Base-by-base conservation (phyloP, 2,329 filamentous ascomycete genomes). In the Elsinoe batatas region DNA sequence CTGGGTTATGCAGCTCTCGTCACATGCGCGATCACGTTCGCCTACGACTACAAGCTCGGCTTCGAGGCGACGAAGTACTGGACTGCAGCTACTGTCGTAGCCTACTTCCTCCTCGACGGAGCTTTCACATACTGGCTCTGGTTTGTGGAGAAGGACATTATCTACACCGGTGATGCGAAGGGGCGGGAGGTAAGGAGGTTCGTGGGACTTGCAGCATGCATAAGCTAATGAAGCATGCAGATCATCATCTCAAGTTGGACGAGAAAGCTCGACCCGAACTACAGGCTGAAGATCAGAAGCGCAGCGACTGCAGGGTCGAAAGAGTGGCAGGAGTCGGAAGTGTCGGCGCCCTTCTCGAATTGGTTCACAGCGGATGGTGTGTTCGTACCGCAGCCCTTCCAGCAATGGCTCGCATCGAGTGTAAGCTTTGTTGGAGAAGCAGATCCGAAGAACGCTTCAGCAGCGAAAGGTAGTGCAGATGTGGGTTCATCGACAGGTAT, bases 31-130 rank as follows among this genome's bases (percentile, higher is more conserved):
- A 85, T 82, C 59, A 90, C 88, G 64, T 97, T 97, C 76, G 83
- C 82, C 60, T 91, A 89, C 74, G 93, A 98, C 78, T 95, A 89
- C 75, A 88, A 88, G 67, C 77, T 90, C 47, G 91, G 91, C 63
- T 97, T 93, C 79, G 88, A 95, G 60, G 76, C 73, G 59, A 95
- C 91, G 15, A 94, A 93, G 71, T 74, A 79, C 60, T 91, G 84
- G 74, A 94, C 91, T 0, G 79, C 87, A 2, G 79, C 78, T 37
- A 91, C 93, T 3, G 91, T 97, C 3, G 77, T 78, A 10, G 67
- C 84, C 13, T 98, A 98, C 74, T 83, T 88, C 40, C 53, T 87
- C 1, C 73, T 98, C 51, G 97, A 96, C 68, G 78, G 79, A 30
- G 75, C 79, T 2, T 79, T 97, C 63, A 91, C 88, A 36, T 80